phyloP scores from a whole-genome alignment of 2,329 filamentous ascomycete species.

The Ploettnerulaceae sp. region DNA sequence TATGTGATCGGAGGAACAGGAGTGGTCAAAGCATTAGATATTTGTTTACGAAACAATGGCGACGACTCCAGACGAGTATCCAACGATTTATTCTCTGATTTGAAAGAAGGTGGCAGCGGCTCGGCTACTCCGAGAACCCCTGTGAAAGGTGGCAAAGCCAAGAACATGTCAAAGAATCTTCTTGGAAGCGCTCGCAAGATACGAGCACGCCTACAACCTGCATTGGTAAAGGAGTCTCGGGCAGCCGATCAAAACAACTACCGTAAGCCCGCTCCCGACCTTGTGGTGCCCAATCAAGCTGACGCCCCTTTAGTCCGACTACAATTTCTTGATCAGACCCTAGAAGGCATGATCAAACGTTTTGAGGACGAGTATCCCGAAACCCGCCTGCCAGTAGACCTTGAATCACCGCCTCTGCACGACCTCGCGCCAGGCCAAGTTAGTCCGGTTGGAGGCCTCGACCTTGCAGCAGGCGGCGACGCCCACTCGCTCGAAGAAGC shows the following conservation, averaged over 20 bases:
- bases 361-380: conserved; percentile 97
- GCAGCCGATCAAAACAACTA: conserved; percentile 71
- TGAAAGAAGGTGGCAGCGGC: conserved; percentile 37
- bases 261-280: conserved; percentile 49
- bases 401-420: conserved; percentile 20
- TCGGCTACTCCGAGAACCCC: conserved; percentile 41
- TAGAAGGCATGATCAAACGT: conserved; percentile 86
- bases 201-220: conserved; percentile 73
- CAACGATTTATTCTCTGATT: conserved; percentile 24
- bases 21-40: conserved; percentile 88
- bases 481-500: conserved; percentile 23
- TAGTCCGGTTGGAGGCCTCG: conserved; percentile 35
- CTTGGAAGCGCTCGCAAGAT: conserved; percentile 87
- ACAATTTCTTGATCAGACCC: conserved; percentile 80
- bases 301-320: conserved; percentile 58
- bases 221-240: conserved; percentile 69
- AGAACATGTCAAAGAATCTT: conserved; percentile 90
- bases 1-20: conserved; percentile 95
- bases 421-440: conserved; percentile 9
- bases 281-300: conserved; percentile 8
- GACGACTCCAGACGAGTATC: conserved; percentile 51
- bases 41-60: conserved; percentile 78
- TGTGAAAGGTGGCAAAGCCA: conserved; percentile 59
- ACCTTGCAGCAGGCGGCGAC: conserved; percentile 13
- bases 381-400: conserved; percentile 47